phyloP scores from a whole-genome alignment of 306 rosid genomes.

The Cucumis melo region DNA sequence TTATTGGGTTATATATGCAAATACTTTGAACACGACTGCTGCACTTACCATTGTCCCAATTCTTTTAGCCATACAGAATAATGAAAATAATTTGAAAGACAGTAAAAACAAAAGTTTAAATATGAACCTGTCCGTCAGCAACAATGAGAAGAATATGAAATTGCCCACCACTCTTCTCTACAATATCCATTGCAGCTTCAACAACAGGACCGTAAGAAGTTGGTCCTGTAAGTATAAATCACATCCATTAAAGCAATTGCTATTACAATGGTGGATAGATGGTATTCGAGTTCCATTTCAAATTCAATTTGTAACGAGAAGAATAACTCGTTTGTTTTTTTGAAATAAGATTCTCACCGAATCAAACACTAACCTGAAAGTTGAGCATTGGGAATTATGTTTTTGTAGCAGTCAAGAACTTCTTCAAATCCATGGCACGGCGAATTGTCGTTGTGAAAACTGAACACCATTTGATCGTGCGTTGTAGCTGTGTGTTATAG shows the following conservation, averaged over 20 bases:
- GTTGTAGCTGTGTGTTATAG: conserved; percentile 46
- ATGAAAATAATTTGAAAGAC: too few species aligned
- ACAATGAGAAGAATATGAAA: conserved; percentile 75
- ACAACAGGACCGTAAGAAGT: conserved; percentile 78
- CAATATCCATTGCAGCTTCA: conserved; percentile 80
- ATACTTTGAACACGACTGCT: too few species aligned
- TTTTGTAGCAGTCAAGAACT: conserved; percentile 67
- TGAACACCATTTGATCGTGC: conserved; percentile 70
- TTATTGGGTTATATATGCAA: too few species aligned
- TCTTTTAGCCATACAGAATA: too few species aligned
- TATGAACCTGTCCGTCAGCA: conserved; percentile 78
- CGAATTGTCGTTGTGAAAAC: conserved; percentile 71
- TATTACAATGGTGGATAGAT: too few species aligned
- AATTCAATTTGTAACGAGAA: too few species aligned
- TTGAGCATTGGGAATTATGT: conserved; percentile 48
- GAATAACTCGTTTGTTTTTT: too few species aligned
- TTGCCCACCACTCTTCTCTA: conserved; percentile 74
- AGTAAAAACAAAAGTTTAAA: neutral
- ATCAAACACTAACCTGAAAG: conserved; percentile 45
- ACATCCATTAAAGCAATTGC: neutral
- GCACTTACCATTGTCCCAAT: too few species aligned
- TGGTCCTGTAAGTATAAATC: conserved; percentile 44
- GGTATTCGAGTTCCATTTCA: too few species aligned
- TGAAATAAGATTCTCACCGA: too few species aligned
- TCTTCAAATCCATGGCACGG: conserved; percentile 88